Evolutionary conservation across 2,329 filamentous ascomycete genomes (phyloP), one percentile per base, ranked within the genome.

Genomic region (Fusarium armeniacum): DNA sequence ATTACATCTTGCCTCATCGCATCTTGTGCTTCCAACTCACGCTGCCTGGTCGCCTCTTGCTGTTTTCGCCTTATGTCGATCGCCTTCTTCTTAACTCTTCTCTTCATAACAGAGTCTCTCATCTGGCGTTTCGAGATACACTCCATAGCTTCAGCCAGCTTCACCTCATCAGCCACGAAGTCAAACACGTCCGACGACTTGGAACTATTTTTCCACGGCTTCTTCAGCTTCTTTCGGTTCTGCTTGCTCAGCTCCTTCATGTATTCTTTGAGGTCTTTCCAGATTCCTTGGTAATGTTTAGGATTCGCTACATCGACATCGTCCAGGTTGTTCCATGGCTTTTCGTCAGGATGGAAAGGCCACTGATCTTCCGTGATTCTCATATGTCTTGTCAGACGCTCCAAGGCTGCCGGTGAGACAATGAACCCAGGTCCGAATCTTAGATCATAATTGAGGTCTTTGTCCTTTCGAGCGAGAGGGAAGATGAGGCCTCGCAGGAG

Each of bases 401-500:
- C 20, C 9, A 73, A 26, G 11, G 43, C 32, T 13, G 26, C n/a
- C 0, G 50, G 4, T 0, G 6, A 20, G 18, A 40, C 53, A 30
- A 13, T 11, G 18, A 44, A 51, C 10, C 20, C 11, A 10, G 4
- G 20, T 12, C 36, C 36, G 11, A n/a, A 20, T 20, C 20, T 4
- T 33, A 16, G 5, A 4, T 1, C 2, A 15, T 40, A 28, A 4
- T 7, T 22, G 2, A 60, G 15, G 5, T 20, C 12, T 30, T 30
- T 28, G 6, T 58, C 58, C 41, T 32, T 49, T 44, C 24, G n/a
- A 38, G 15, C 33, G 0, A n/a, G 38, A 26, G 68, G 61, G 28
- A 56, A 40, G 20, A 75, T 67, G 7, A 66, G 44, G 10, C 56
- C 40, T 26, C 44, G 20, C 20, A 75, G 38, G 15, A 75, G 44